phyloP scores from a whole-genome alignment of 2,329 filamentous ascomycete genomes.

The Zalaria sp. region DNA sequence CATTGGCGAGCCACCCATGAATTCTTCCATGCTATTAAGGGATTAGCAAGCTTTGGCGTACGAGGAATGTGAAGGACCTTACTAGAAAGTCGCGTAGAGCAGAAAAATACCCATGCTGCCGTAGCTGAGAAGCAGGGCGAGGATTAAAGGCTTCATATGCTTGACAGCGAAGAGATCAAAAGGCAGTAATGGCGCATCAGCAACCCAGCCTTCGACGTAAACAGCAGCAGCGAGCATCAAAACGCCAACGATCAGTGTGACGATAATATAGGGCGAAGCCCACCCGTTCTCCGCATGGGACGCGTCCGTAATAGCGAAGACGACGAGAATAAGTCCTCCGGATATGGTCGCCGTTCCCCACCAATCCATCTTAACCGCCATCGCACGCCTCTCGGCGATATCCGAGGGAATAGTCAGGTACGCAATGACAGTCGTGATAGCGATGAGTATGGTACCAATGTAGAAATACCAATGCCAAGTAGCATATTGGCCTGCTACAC shows the following conservation, averaged over 20 bases:
- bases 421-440: slow-evolving; percentile 30
- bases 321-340: slow-evolving; percentile 51
- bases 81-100: slow-evolving; percentile 58
- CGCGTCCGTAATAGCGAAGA: slow-evolving; percentile 63
- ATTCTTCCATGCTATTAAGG: slow-evolving; percentile 38
- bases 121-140: slow-evolving; percentile 51
- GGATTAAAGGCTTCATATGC: slow-evolving; percentile 50
- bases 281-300: slow-evolving; percentile 55
- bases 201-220: slow-evolving; percentile 61
- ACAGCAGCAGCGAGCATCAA: slow-evolving; percentile 45
- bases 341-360: slow-evolving; percentile 47
- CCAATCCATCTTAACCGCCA: slow-evolving; percentile 53
- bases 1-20: slow-evolving; percentile 45
- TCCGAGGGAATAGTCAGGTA: slow-evolving; percentile 38
- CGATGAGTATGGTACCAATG: slow-evolving; percentile 42
- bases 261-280: slow-evolving; percentile 58
- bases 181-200: slow-evolving; percentile 54
- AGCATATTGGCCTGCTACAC: slow-evolving; percentile 39
- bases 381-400: slow-evolving; percentile 17
- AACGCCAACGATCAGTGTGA: slow-evolving; percentile 49
- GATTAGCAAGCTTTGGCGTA: slow-evolving; percentile 1
- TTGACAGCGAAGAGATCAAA: slow-evolving; percentile 54
- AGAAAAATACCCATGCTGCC: slow-evolving; percentile 55
- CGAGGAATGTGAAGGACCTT: slow-evolving; percentile 16
- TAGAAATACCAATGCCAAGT: slow-evolving; percentile 57